Evolutionary conservation across 257 asterid genomes (phyloP).

Genomic region (Ilex aquifolium): DNA sequence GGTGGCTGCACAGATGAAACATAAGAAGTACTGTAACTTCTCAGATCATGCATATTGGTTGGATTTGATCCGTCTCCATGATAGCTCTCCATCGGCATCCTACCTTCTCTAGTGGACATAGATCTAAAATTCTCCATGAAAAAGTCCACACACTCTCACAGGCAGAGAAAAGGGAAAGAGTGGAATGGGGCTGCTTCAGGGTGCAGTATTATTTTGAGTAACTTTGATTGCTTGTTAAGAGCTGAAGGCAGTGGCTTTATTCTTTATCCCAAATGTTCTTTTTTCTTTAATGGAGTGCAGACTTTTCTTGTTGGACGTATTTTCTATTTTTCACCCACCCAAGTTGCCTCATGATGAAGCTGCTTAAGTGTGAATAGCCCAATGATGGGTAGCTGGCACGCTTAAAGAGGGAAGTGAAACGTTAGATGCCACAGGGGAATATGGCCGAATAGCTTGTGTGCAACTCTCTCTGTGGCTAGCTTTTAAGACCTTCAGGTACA

Average conservation of each 20-base stretch:
- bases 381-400: no score
- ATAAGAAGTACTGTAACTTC: constrained; percentile 66
- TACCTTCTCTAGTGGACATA: constrained; percentile 30
- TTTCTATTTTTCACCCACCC: neutral
- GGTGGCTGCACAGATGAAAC: constrained; percentile 9
- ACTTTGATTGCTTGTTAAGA: neutral
- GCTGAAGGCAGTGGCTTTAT: constrained; percentile 3
- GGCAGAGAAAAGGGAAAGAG: neutral
- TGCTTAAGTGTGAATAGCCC: neutral
- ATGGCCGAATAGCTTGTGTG: neutral
- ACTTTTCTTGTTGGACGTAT: neutral
- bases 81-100: constrained; percentile 12
- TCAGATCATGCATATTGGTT: constrained; percentile 46
- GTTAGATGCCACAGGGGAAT: no score
- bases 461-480: neutral
- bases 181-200: constrained; percentile 7
- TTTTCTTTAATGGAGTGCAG: neutral
- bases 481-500: neutral
- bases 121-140: constrained; percentile 39
- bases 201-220: neutral
- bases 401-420: neutral
- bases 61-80: constrained; percentile 15
- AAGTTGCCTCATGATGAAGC: neutral
- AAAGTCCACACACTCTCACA: neutral
- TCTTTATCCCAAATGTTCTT: neutral